Base-by-base conservation (phyloP, 1,284 basidiomycete genomes). In the Melampsora medusae region DNA sequence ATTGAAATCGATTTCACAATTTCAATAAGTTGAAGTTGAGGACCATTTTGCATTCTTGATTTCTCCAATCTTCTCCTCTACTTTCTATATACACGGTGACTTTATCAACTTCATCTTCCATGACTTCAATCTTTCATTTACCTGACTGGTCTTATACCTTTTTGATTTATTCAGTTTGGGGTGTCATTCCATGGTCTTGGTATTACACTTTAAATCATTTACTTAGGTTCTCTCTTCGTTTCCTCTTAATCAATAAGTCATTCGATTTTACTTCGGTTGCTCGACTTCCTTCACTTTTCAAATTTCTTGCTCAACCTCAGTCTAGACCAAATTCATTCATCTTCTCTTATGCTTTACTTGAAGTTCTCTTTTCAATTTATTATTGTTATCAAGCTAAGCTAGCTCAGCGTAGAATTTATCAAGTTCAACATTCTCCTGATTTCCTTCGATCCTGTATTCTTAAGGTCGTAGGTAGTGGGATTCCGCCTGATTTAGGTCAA, bases 361-460 rank as follows among this genome's bases (percentile, higher is more conserved):
- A 74, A 67, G 71, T 74, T 33, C 28, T 56, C n/a, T 74, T 74
- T 50, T 74, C 71, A 50, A 59, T 74, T 49, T 74, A 74, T 56
- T 67, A 67, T 28, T 42, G 56, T 28, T 67, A 67, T 42, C 59
- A 19, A 53, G 25, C 56, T 60, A 62, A 28, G 25, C 33, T 56
- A 31, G 64, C 46, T 31, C 71, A 74, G 33, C 50, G 49, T 35
- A 67, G 56, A n/a, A 42, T 60, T 4, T n/a, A 48, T 35, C 62
- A 74, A 28, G 31, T 46, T 35, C 59, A 65, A 56, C 70, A 65
- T 42, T 49, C 60, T n/a, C 22, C 50, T 33, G 25, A 42, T n/a
- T 64, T 65, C 42, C 50, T 72, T 49, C 59, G 70, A 25, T 64
- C 59, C 9, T 62, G 48, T 49, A 72, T 72, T 48, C 31, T 33